Evolutionary conservation across 192 early-diverging fungal genomes (phyloP).

Genomic region (Coemansia sp.): DNA sequence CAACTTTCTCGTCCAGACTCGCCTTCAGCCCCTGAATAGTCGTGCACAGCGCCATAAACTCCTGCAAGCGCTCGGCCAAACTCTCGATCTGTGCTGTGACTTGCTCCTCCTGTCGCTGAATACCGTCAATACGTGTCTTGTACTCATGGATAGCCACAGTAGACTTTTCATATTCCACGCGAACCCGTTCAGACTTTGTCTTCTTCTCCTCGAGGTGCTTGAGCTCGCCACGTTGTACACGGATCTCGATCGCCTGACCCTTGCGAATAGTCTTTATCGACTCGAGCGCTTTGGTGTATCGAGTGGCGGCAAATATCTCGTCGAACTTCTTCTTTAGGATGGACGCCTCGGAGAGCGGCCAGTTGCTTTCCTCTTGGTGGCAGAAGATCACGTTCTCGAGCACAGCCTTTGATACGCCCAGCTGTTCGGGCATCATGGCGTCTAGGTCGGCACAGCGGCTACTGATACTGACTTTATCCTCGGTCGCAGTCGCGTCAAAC

Average conservation of each 20-base stretch:
- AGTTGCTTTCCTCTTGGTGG: slow-evolving; percentile 97
- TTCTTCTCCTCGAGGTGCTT: slow-evolving; percentile 70
- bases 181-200: slow-evolving; percentile 70
- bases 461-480: slow-evolving; percentile 74
- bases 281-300: slow-evolving; percentile 91
- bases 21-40: slow-evolving; percentile 48
- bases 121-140: slow-evolving; percentile 43
- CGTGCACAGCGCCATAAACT: slow-evolving; percentile 43
- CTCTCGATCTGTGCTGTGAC: slow-evolving; percentile 57
- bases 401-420: slow-evolving; percentile 91
- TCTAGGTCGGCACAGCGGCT: slow-evolving; percentile 86
- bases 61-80: slow-evolving; percentile 51
- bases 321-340: slow-evolving; percentile 96
- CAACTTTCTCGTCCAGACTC: slow-evolving; percentile 36
- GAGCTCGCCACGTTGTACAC: slow-evolving; percentile 65
- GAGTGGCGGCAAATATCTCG: slow-evolving; percentile 93
- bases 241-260: slow-evolving; percentile 65
- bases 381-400: slow-evolving; percentile 99
- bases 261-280: slow-evolving; percentile 80
- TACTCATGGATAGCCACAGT: slow-evolving; percentile 54
- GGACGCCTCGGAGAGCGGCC: slow-evolving; percentile 91
- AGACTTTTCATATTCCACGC: slow-evolving; percentile 36
- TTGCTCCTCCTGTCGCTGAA: slow-evolving; percentile 40
- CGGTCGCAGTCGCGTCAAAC: slow-evolving; percentile 59
- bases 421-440: slow-evolving; percentile 75